Percentiles rank a stretch among this genome's conserved stretches.
phyloP scores from a whole-genome alignment of 768 basidiomycete genomes.

The Lactarius quietus region DNA sequence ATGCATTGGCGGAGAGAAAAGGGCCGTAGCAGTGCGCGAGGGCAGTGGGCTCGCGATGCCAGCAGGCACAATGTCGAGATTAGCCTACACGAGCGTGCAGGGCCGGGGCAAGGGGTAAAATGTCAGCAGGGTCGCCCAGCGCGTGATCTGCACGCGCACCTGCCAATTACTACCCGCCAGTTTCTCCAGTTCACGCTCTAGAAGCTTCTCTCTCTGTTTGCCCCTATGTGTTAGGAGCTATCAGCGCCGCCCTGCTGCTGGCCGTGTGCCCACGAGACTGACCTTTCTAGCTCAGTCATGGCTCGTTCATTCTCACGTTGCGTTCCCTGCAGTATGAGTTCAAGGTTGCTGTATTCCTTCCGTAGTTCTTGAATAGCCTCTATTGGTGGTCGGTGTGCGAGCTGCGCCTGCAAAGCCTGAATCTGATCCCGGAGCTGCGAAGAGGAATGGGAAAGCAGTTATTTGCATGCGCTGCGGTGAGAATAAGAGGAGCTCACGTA shows the following conservation, averaged over 20 bases:
- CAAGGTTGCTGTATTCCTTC: slow-evolving; percentile 72
- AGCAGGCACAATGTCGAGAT: slow-evolving; percentile 38
- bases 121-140: not conserved
- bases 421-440: slow-evolving; percentile 60
- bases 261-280: slow-evolving; percentile 23
- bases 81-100: slow-evolving; percentile 31
- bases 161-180: slow-evolving; percentile 83
- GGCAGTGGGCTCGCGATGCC: slow-evolving; percentile 31
- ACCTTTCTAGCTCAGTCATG: slow-evolving; percentile 79
- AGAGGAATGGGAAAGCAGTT: not conserved
- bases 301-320: slow-evolving; percentile 83
- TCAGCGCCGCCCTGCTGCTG: not conserved
- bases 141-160: slow-evolving; percentile 38
- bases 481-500: not conserved
- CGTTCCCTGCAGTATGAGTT: slow-evolving; percentile 72
- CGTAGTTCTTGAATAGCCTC: slow-evolving; percentile 63
- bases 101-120: slow-evolving; percentile 28
- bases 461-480: not conserved
- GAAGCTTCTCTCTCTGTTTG: slow-evolving; percentile 68
- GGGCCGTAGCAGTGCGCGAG: slow-evolving; percentile 31
- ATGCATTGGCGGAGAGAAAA: slow-evolving; percentile 29
- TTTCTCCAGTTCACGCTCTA: slow-evolving; percentile 68
- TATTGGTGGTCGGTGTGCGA: slow-evolving; percentile 62
- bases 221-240: slow-evolving; percentile 33
- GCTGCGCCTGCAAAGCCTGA: slow-evolving; percentile 58